phyloP scores from a whole-genome alignment of 163 green algal species.

The Trebouxia gelatinosa region DNA sequence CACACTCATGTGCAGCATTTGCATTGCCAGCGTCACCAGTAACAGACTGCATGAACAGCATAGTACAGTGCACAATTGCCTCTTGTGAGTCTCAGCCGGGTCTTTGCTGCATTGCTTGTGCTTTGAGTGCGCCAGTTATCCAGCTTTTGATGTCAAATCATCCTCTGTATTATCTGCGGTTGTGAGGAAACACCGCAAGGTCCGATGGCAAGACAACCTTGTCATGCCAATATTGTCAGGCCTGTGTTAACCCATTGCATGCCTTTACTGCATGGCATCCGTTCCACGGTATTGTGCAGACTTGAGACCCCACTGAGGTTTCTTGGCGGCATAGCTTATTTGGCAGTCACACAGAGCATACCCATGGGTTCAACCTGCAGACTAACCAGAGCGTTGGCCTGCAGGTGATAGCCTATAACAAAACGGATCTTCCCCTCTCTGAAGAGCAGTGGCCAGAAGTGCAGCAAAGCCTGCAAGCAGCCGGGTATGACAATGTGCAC shows the following conservation, averaged over 20 bases:
- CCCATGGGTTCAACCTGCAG: not conserved
- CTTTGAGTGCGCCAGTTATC: too few relatives aligned
- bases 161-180: too few relatives aligned
- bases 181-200: too few relatives aligned
- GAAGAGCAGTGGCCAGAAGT: slow-evolving; percentile 80
- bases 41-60: not conserved
- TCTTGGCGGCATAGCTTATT: too few relatives aligned
- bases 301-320: too few relatives aligned
- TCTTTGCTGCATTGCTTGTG: too few relatives aligned
- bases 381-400: not conserved
- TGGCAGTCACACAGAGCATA: not conserved
- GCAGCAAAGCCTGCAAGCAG: slow-evolving; percentile 44
- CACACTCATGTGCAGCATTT: not conserved
- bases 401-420: slow-evolving; percentile 96
- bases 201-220: too few relatives aligned
- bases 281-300: not conserved
- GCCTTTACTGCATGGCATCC: not conserved
- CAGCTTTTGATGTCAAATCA: too few relatives aligned
- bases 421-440: slow-evolving; percentile 87
- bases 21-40: not conserved
- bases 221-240: not conserved
- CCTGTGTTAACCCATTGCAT: not conserved
- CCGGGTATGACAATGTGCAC: slow-evolving; percentile 56
- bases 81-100: too few relatives aligned
- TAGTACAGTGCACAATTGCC: not conserved